A percentile compares a stretch with the other conserved stretches of the same genome.
Conservation (phyloP, 495 filamentous ascomycete genomes). For the Pyrenula massariospora region DNA sequence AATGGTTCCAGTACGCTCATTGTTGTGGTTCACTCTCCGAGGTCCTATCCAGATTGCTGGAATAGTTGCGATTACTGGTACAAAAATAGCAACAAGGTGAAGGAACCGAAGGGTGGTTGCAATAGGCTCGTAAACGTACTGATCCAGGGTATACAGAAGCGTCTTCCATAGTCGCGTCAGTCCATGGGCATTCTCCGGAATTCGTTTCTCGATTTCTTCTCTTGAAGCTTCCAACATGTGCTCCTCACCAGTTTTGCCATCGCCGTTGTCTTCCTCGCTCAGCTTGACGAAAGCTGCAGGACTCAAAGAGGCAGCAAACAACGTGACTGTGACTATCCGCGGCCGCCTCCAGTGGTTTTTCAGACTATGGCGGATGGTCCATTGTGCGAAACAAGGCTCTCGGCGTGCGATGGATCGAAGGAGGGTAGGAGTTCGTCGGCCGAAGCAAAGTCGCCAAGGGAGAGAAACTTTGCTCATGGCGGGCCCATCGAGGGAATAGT, state of each 20-base stretch:
- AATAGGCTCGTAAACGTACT: conserved; percentile 73
- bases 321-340: conserved; percentile 5
- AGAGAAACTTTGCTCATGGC: background rate
- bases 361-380: background rate
- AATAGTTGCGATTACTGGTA: conserved; percentile 71
- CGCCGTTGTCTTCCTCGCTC: conserved; percentile 49
- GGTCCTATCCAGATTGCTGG: conserved; percentile 72
- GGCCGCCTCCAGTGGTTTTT: background rate
- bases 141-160: conserved; percentile 51
- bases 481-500: background rate
- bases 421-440: background rate
- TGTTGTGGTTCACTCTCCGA: conserved; percentile 43
- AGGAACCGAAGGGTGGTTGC: conserved; percentile 80
- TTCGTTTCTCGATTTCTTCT: conserved; percentile 56
- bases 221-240: conserved; percentile 77
- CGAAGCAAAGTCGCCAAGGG: background rate
- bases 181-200: conserved; percentile 47
- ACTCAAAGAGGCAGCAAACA: conserved; percentile 41
- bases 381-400: background rate
- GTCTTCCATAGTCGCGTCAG: conserved; percentile 39
- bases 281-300: conserved; percentile 64
- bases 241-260: conserved; percentile 62
- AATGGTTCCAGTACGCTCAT: conserved; percentile 65
- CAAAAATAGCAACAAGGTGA: conserved; percentile 76
- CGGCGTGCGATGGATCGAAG: background rate